These are phyloP conservation scores for Bipolaris sorokiniana DNA, from an alignment of 2,329 filamentous ascomycete genomes.

Conservation along the genomic window DNA sequence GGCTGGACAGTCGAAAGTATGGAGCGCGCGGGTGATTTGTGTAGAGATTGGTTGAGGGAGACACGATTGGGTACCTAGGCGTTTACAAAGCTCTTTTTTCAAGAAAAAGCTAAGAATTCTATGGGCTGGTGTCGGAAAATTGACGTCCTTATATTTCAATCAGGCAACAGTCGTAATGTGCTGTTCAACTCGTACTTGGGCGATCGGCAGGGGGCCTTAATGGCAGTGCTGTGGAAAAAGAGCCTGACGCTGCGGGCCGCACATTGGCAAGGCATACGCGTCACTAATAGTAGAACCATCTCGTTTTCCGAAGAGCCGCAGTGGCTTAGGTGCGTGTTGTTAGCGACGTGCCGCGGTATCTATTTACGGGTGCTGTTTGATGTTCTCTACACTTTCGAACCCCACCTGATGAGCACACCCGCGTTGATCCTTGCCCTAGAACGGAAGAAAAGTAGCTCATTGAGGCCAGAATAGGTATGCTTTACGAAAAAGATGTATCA, in stretches of 20 bases:
- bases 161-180: neutral
- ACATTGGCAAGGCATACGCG: neutral
- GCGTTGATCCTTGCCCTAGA: neutral
- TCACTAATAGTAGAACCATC: no score
- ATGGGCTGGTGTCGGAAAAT: neutral
- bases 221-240: constrained; percentile 8
- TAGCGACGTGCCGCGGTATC: neutral
- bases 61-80: neutral
- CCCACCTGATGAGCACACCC: neutral
- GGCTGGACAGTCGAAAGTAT: neutral
- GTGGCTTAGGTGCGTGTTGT: neutral
- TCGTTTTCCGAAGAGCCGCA: neutral
- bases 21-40: neutral
- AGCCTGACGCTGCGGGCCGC: constrained; percentile 3
- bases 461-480: neutral
- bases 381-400: neutral
- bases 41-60: neutral
- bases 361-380: neutral
- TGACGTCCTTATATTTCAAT: neutral
- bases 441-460: neutral
- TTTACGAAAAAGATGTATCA: neutral
- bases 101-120: neutral
- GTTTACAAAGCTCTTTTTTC: neutral
- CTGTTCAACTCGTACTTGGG: neutral
- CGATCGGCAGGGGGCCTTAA: constrained; percentile 18